Conservation (phyloP, 305 asterid species). For the Fraxinus baroniana region DNA sequence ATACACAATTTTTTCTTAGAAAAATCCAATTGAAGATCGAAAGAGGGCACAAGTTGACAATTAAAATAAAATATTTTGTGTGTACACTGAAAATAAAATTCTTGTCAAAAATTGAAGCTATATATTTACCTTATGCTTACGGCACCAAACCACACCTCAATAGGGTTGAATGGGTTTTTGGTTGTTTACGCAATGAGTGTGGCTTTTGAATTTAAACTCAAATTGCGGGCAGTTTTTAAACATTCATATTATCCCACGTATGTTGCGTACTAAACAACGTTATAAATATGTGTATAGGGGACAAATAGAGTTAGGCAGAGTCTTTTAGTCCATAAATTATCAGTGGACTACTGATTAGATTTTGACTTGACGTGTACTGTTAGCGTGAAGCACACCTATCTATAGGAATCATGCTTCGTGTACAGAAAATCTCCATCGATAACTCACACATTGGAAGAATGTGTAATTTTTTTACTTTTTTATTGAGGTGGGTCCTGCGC, state of each 20-base stretch:
- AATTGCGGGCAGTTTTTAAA: background rate
- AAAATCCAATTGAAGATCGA: background rate
- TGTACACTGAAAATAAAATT: background rate
- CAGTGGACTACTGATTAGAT: background rate
- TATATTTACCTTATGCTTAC: background rate
- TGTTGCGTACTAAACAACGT: background rate
- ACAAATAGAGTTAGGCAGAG: slow-evolving; percentile 7
- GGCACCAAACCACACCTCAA: background rate
- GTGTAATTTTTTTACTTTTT: too few species aligned
- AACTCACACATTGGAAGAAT: too few species aligned
- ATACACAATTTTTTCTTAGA: background rate
- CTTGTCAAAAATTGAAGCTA: background rate
- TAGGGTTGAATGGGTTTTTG: background rate
- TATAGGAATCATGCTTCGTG: too few species aligned
- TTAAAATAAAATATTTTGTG: background rate
- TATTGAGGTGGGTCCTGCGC: too few species aligned
- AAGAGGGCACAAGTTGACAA: background rate
- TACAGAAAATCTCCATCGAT: too few species aligned
- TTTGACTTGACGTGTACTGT: background rate
- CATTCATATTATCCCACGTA: background rate
- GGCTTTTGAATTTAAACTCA: background rate
- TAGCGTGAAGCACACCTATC: background rate
- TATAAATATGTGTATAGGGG: background rate
- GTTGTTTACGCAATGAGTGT: background rate
- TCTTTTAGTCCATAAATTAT: background rate